Evolutionary conservation across 2,329 filamentous ascomycete species (phyloP).

Genomic region (Aureobasidium vineae): DNA sequence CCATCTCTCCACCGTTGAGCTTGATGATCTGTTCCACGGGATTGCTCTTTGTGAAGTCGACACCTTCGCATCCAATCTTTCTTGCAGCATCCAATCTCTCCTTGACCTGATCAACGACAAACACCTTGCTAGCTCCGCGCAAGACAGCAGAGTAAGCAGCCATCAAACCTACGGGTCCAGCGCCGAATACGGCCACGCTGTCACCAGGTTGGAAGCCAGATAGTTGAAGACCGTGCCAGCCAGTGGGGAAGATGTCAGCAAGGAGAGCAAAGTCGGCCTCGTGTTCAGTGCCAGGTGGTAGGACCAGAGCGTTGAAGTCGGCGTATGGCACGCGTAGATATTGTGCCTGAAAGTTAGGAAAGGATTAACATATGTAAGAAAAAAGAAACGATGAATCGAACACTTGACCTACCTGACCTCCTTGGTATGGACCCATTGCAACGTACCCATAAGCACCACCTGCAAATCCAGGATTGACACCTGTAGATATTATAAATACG

Average conservation of each 20-base stretch:
- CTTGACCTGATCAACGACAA: constrained; percentile 61
- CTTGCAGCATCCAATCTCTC: constrained; percentile 59
- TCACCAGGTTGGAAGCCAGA: constrained; percentile 62
- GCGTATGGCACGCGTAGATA: constrained; percentile 65
- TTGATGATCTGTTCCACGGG: constrained; percentile 61
- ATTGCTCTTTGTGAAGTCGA: constrained; percentile 61
- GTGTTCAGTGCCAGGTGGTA: constrained; percentile 60
- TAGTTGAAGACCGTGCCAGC: constrained; percentile 58
- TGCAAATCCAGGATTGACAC: constrained; percentile 59
- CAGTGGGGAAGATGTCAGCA: constrained; percentile 52
- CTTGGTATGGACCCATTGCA: constrained; percentile 51
- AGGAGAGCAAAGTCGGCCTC: constrained; percentile 59
- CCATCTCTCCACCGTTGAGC: constrained; percentile 56
- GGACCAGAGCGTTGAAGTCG: constrained; percentile 63
- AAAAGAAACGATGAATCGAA: too few relatives aligned
- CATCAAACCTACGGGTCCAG: constrained; percentile 63
- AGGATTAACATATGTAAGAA: too few relatives aligned
- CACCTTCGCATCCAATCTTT: constrained; percentile 61
- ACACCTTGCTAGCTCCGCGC: constrained; percentile 61
- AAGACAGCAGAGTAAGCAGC: constrained; percentile 62
- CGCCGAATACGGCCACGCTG: constrained; percentile 63
- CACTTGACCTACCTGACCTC: constrained; percentile 45
- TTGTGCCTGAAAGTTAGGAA: constrained; percentile 47
- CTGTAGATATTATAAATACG: background rate
- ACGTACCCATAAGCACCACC: constrained; percentile 58